Evolutionary conservation across 176 grass and related monocot genomes (phyloP).

Genomic region (Otatea glauca): DNA sequence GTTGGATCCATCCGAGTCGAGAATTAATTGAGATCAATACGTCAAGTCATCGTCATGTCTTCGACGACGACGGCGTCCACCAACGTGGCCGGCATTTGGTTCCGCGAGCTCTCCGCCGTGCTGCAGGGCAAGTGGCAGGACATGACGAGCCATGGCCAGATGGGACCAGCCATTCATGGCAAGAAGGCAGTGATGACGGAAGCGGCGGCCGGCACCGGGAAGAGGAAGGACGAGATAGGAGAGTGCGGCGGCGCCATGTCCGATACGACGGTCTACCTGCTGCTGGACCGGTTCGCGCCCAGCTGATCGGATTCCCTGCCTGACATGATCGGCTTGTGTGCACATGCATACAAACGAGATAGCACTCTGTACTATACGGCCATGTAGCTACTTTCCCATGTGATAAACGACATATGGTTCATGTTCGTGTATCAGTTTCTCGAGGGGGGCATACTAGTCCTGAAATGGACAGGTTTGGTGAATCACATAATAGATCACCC

Average conservation of each 20-base stretch:
- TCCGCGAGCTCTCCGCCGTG: constrained; percentile 41
- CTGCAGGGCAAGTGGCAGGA: constrained; percentile 27
- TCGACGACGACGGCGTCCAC: constrained; percentile 3
- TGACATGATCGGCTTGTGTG: background rate
- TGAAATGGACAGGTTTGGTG: no score
- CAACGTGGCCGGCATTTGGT: constrained; percentile 21
- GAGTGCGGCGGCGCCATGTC: constrained; percentile 49
- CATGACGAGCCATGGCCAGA: background rate
- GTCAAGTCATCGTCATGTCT: constrained; percentile 10
- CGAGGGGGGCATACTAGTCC: no score
- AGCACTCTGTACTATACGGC: background rate
- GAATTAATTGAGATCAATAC: background rate
- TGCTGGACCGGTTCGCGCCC: constrained; percentile 73
- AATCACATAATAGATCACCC: no score
- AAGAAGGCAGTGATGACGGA: background rate
- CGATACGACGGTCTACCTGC: constrained; percentile 60
- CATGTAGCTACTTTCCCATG: background rate
- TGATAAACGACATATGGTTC: background rate
- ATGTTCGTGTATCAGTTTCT: background rate
- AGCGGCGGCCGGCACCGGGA: background rate
- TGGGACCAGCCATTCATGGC: background rate
- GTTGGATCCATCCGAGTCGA: background rate
- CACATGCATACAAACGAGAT: background rate
- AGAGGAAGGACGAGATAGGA: background rate
- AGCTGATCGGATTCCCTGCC: constrained; percentile 10